Conservation (phyloP, 306 rosid species). For the Rosa lucieae region DNA sequence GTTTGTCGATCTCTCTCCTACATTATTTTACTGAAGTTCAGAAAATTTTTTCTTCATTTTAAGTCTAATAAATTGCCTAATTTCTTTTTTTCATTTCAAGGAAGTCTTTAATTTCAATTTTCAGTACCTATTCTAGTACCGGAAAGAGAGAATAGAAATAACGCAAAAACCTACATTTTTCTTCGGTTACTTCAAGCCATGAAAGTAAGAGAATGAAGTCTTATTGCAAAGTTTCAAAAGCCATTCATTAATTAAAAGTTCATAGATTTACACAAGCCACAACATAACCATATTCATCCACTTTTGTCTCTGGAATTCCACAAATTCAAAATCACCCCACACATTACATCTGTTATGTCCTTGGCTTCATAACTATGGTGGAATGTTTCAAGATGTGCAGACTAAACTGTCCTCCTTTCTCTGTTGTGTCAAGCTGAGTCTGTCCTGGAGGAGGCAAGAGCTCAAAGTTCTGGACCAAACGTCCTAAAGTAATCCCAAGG, state of each 20-base stretch:
- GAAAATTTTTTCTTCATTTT: too few species aligned
- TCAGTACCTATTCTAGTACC: too few species aligned
- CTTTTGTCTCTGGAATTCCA: neutral
- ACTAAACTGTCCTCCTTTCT: conserved; percentile 93
- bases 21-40: too few species aligned
- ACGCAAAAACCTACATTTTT: too few species aligned
- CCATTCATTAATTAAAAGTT: neutral
- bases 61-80: too few species aligned
- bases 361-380: conserved; percentile 76
- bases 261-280: conserved; percentile 5
- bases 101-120: too few species aligned
- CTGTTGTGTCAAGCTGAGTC: conserved; percentile 61
- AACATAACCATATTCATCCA: neutral
- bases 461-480: conserved; percentile 81
- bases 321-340: neutral
- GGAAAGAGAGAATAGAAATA: neutral
- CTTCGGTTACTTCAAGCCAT: neutral
- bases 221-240: conserved; percentile 8
- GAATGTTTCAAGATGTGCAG: conserved; percentile 85
- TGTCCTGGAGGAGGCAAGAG: conserved; percentile 84
- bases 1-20: too few species aligned
- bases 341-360: conserved; percentile 7
- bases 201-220: neutral
- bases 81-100: too few species aligned
- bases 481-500: conserved; percentile 78